Base-by-base conservation (phyloP, 2,329 filamentous ascomycete genomes). In the Pseudonectria foliicola region DNA sequence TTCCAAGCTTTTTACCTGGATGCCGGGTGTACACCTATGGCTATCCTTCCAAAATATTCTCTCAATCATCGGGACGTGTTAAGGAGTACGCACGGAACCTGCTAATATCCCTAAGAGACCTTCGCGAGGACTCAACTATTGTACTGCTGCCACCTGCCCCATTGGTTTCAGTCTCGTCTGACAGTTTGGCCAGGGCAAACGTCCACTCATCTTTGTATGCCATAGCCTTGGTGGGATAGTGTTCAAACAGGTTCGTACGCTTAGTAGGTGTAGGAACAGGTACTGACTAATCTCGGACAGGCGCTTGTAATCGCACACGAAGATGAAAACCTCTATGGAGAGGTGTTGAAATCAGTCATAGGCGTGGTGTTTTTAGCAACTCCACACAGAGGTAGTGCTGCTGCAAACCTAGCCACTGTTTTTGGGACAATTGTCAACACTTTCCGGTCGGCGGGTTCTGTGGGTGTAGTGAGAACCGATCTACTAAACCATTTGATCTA, bases 361-460 rank as follows among this genome's bases (percentile, higher is more conserved):
- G 50, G 50, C 11, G 26, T 59, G 5, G 25, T 53, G 0, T 61
- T 61, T 27, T 39, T 60, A 16, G 56, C 49, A 13, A 59, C 56
- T 12, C 56, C 55, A 6, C 53, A 60, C 33, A 38, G 40, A n/a
- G 55, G 56, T 12, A 56, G 52, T 31, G 40, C 34, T 23, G 34
- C 39, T 28, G 53, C 50, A 25, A 43, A 35, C 28, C 34, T 48
- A 7, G 52, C 29, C 12, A 46, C 37, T 16, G 24, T 54, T 13
- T 23, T 53, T 4, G 28, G 24, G 25, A 39, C 32, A 12, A 39
- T 39, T 15, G 16, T 36, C 29, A 32, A 36, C 33, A 25, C 23
- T 12, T 38, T 18, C 27, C 13, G 7, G 26, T 7, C 31, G 11
- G 15, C 34, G 3, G 13, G 30, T 4, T 29, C 28, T 23, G 33